Conservation (phyloP, 1,139 yeast species). For the Suhomyces atakaporum region DNA sequence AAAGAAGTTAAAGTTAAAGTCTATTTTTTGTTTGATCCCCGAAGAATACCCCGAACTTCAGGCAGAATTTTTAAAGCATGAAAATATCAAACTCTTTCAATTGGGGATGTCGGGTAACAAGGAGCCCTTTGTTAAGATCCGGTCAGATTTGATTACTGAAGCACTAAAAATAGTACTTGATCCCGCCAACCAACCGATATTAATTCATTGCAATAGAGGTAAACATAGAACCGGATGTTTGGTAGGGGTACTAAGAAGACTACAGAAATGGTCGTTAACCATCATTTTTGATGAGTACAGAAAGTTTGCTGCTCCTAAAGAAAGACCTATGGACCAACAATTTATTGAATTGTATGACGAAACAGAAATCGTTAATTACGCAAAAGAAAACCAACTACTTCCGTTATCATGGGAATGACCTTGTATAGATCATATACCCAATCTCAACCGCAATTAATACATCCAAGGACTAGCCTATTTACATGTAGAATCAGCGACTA, state of each 20-base stretch:
- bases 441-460: too few species aligned
- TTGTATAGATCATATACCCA: too few species aligned
- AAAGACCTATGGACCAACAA: slow-evolving; percentile 92
- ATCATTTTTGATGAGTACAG: slow-evolving; percentile 95
- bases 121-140: slow-evolving; percentile 88
- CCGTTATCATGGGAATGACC: slow-evolving; percentile 63
- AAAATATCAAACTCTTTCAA: slow-evolving; percentile 73
- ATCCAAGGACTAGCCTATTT: too few species aligned
- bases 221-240: slow-evolving; percentile 96
- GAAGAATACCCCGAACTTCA: slow-evolving; percentile 89
- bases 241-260: slow-evolving; percentile 84
- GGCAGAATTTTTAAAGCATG: slow-evolving; percentile 55
- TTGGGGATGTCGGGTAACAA: slow-evolving; percentile 95
- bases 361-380: slow-evolving; percentile 54
- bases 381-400: slow-evolving; percentile 55
- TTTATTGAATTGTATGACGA: slow-evolving; percentile 87
- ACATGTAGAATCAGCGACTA: too few species aligned
- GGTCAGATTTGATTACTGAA: slow-evolving; percentile 72
- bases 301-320: slow-evolving; percentile 92
- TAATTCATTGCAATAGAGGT: slow-evolving; percentile 94
- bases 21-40: slow-evolving; percentile 82
- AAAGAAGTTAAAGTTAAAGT: slow-evolving; percentile 60
- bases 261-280: slow-evolving; percentile 90
- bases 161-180: slow-evolving; percentile 81
- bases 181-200: slow-evolving; percentile 85